Percentiles rank a stretch among this genome's conserved stretches.
Evolutionary conservation across 768 basidiomycete genomes (phyloP).

Genomic region (Hygrocybe punicea): DNA sequence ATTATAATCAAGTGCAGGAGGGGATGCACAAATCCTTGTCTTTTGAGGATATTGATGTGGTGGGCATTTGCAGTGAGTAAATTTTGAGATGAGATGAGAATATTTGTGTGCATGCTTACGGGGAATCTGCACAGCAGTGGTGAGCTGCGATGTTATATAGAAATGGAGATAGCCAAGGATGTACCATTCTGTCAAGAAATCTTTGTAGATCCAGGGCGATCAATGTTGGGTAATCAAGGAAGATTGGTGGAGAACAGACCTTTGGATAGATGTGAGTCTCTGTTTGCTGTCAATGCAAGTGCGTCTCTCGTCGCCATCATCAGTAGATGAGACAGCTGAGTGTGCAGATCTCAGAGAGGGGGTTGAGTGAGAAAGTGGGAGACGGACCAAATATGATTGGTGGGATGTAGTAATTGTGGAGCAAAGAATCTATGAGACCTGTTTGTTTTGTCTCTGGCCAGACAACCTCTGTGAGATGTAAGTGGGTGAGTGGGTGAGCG

Average conservation of each 20-base stretch:
- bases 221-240: too few species aligned
- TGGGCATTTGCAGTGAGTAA: not conserved
- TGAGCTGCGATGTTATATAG: not conserved
- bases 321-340: conserved; percentile 46
- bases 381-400: conserved; percentile 61
- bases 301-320: conserved; percentile 56
- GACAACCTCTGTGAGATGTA: conserved; percentile 49
- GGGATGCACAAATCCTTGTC: conserved; percentile 21
- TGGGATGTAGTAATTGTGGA: conserved; percentile 64
- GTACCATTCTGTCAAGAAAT: conserved; percentile 54
- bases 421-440: conserved; percentile 59
- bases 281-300: conserved; percentile 73
- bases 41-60: conserved; percentile 2
- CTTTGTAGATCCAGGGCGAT: conserved; percentile 26
- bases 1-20: too few species aligned
- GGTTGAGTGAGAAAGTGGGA: conserved; percentile 21
- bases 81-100: conserved; percentile 44
- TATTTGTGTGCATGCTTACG: conserved; percentile 41
- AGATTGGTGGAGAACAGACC: conserved; percentile 31
- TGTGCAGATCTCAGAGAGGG: conserved; percentile 35
- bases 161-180: conserved; percentile 29
- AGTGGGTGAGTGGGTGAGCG: too few species aligned
- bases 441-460: conserved; percentile 62
- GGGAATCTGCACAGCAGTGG: conserved; percentile 35
- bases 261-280: conserved; percentile 60